phyloP scores from a whole-genome alignment of 2,329 filamentous ascomycete species.

The Trichoderma harzianum region DNA sequence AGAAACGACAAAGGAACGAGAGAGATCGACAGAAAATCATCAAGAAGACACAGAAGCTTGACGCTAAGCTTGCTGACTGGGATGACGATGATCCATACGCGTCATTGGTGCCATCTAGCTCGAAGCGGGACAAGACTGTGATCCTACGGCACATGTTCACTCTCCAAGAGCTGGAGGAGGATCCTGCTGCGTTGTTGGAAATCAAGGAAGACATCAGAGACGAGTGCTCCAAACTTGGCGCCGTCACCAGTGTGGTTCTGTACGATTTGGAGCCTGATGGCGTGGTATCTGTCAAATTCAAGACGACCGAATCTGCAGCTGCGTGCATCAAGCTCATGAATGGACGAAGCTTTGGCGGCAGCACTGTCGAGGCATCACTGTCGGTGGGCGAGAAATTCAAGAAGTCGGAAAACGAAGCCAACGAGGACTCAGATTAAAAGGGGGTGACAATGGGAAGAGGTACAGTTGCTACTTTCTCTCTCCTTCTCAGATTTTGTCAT shows the following conservation, averaged over 20 bases:
- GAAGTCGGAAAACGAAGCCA: slow-evolving; percentile 59
- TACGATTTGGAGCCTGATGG: slow-evolving; percentile 85
- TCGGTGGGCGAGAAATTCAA: slow-evolving; percentile 71
- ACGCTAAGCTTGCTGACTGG: slow-evolving; percentile 92
- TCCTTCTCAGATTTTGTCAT: background rate
- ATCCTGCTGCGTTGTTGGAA: slow-evolving; percentile 76
- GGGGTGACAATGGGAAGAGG: background rate
- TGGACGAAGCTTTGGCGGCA: slow-evolving; percentile 74
- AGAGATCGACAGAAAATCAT: slow-evolving; percentile 87
- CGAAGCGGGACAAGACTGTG: slow-evolving; percentile 73
- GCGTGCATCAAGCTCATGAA: slow-evolving; percentile 74
- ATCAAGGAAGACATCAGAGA: slow-evolving; percentile 94
- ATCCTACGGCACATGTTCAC: slow-evolving; percentile 95
- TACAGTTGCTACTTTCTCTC: background rate
- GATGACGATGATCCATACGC: slow-evolving; percentile 75
- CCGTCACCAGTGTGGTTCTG: slow-evolving; percentile 85
- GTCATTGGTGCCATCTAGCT: slow-evolving; percentile 38
- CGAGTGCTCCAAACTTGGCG: slow-evolving; percentile 80
- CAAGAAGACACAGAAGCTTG: slow-evolving; percentile 84
- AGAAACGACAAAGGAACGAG: slow-evolving; percentile 49
- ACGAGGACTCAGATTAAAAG: slow-evolving; percentile 36
- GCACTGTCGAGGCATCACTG: slow-evolving; percentile 67
- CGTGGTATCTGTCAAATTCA: slow-evolving; percentile 80
- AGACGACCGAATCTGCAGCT: slow-evolving; percentile 64
- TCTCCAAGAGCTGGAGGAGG: slow-evolving; percentile 76